Evolutionary conservation across 805 yeast species (phyloP).

Genomic region (Candida ficus): DNA sequence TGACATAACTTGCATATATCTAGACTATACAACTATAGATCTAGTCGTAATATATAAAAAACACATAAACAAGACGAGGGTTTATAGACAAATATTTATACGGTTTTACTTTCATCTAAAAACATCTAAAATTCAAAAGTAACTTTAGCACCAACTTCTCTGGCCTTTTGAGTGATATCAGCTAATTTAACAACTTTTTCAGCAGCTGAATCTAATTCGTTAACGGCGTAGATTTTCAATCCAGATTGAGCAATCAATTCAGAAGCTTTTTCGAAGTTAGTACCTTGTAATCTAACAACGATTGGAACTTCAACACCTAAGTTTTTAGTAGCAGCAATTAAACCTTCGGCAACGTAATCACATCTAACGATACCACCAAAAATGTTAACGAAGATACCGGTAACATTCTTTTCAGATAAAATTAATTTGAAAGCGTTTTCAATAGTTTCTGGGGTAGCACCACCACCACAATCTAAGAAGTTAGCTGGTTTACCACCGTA

Average conservation of each 20-base stretch:
- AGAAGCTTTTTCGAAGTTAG: slow-evolving; percentile 87
- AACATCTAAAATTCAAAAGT: slow-evolving; percentile 35
- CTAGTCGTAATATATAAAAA: no score
- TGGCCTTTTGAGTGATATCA: slow-evolving; percentile 40
- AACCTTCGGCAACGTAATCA: slow-evolving; percentile 97
- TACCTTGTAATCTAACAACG: slow-evolving; percentile 98
- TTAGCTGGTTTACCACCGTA: slow-evolving; percentile 99
- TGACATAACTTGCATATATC: no score
- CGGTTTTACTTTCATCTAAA: no score
- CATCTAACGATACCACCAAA: slow-evolving; percentile 99
- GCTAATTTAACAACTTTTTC: slow-evolving; percentile 83
- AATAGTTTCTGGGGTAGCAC: slow-evolving; percentile 98
- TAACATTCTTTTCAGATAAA: slow-evolving; percentile 80
- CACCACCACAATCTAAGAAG: slow-evolving; percentile 99
- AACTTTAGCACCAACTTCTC: slow-evolving; percentile 44
- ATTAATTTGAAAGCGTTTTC: slow-evolving; percentile 95
- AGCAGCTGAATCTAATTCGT: slow-evolving; percentile 96
- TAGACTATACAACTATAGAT: no score
- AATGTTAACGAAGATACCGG: slow-evolving; percentile 95
- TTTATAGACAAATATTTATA: no score
- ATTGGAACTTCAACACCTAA: slow-evolving; percentile 89
- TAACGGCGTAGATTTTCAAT: slow-evolving; percentile 83
- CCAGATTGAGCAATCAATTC: slow-evolving; percentile 84
- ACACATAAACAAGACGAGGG: no score
- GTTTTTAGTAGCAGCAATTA: slow-evolving; percentile 90